A percentile compares a stretch with the other conserved stretches of the same genome.
Conservation (phyloP, 257 asterid species). For the Anisodus acutangulus region DNA sequence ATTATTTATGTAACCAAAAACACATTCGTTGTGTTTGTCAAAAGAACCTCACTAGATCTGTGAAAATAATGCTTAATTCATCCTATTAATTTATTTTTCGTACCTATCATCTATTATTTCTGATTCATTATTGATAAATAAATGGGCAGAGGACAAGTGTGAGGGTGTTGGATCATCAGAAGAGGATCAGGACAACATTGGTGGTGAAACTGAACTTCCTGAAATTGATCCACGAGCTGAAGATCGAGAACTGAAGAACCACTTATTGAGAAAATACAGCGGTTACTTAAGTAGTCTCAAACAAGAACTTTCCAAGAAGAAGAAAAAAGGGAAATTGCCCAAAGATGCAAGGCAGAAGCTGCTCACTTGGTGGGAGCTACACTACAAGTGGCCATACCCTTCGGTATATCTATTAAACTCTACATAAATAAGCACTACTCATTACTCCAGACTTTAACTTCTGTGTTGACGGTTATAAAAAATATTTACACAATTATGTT, state of each 20-base stretch:
- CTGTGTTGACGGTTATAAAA: too few relatives aligned
- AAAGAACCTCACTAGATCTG: too few relatives aligned
- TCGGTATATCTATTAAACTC: conserved; percentile 50
- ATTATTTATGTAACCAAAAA: too few relatives aligned
- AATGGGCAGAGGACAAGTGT: conserved; percentile 70
- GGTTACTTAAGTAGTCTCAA: conserved; percentile 87
- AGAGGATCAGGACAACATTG: conserved; percentile 82
- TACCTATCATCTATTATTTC: too few relatives aligned
- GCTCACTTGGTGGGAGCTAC: conserved; percentile 93
- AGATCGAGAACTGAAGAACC: conserved; percentile 88
- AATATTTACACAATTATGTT: too few relatives aligned
- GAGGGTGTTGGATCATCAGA: conserved; percentile 85
- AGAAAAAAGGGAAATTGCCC: conserved; percentile 93
- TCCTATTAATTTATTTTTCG: too few relatives aligned
- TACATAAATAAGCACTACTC: background rate
- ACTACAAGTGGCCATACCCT: conserved; percentile 98
- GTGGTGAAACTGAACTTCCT: conserved; percentile 75
- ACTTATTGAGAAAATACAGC: conserved; percentile 83
- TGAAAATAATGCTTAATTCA: too few relatives aligned
- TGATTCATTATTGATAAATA: background rate
- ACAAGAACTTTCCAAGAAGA: conserved; percentile 93
- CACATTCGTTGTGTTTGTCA: too few relatives aligned
- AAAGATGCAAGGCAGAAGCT: conserved; percentile 93
- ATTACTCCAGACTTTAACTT: background rate
- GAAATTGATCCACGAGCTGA: conserved; percentile 89